phyloP scores from a whole-genome alignment of 108 stramenopile genomes.

The Mediolabrus comicus region DNA sequence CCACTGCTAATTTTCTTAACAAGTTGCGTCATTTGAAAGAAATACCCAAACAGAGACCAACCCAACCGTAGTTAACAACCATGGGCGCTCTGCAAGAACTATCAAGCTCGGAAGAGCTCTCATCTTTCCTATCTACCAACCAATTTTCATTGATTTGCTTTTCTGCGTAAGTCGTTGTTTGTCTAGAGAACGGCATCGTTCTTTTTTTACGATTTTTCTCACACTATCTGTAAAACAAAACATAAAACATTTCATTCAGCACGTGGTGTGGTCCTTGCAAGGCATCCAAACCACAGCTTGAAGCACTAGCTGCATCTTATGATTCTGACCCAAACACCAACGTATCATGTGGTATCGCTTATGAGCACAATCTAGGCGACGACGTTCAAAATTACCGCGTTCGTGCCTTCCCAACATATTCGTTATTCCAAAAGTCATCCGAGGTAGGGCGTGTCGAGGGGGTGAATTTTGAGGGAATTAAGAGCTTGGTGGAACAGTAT shows the following conservation, averaged over 20 bases:
- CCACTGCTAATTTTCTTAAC: too few species aligned
- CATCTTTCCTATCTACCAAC: conserved; percentile 49
- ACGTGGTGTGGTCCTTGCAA: conserved; percentile 76
- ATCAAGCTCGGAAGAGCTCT: conserved; percentile 41
- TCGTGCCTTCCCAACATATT: conserved; percentile 82
- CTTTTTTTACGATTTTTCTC: neutral
- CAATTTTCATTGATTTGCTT: conserved; percentile 55
- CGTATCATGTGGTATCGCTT: conserved; percentile 57
- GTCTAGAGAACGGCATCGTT: neutral
- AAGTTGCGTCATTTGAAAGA: too few species aligned
- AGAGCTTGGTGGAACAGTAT: conserved; percentile 49
- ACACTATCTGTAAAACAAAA: neutral
- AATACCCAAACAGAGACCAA: too few species aligned
- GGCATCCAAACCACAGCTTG: conserved; percentile 61
- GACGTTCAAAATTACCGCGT: conserved; percentile 60
- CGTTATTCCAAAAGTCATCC: conserved; percentile 33
- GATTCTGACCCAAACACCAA: conserved; percentile 24
- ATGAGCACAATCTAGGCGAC: conserved; percentile 69
- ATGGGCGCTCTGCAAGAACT: conserved; percentile 51
- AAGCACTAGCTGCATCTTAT: conserved; percentile 43
- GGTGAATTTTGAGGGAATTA: conserved; percentile 64
- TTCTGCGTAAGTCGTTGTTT: conserved; percentile 35
- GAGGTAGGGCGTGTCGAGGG: conserved; percentile 72
- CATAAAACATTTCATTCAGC: conserved; percentile 7
- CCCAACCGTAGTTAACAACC: too few species aligned